Evolutionary conservation across 2,329 filamentous ascomycete species (phyloP).

Genomic region (Penicillium palitans): DNA sequence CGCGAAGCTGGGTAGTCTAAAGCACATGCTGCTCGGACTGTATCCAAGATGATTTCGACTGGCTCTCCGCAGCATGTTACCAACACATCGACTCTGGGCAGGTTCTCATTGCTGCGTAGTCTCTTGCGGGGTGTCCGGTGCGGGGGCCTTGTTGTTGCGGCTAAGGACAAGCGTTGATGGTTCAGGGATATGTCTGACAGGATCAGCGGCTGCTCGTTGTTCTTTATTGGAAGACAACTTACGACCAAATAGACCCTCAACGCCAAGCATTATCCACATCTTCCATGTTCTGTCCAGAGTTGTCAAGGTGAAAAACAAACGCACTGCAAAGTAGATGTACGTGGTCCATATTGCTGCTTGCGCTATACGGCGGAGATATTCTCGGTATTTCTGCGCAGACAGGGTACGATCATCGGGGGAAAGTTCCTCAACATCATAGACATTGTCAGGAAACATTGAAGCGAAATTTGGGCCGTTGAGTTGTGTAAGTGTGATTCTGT

Average conservation of each 20-base stretch:
- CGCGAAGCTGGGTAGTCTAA: slow-evolving; percentile 56
- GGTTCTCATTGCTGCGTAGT: slow-evolving; percentile 42
- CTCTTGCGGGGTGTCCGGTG: slow-evolving; percentile 20
- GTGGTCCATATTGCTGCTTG: slow-evolving; percentile 20
- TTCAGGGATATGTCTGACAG: slow-evolving; percentile 22
- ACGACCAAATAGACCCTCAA: slow-evolving; percentile 31
- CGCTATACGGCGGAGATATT: slow-evolving; percentile 17
- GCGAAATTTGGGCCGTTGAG: slow-evolving; percentile 4
- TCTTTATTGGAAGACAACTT: slow-evolving; percentile 4
- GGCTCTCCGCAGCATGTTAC: slow-evolving; percentile 61
- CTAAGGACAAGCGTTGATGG: slow-evolving; percentile 28
- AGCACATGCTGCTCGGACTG: slow-evolving; percentile 55
- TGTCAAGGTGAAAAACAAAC: slow-evolving; percentile 16
- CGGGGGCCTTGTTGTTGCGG: slow-evolving; percentile 15
- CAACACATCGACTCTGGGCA: slow-evolving; percentile 56
- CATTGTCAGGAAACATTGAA: slow-evolving; percentile 13
- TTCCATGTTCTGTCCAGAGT: slow-evolving; percentile 22
- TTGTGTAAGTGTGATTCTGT: neutral
- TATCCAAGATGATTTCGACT: slow-evolving; percentile 58
- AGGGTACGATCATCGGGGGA: slow-evolving; percentile 18
- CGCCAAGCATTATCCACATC: slow-evolving; percentile 29
- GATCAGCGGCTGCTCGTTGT: neutral
- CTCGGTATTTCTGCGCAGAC: slow-evolving; percentile 19
- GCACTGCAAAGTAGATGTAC: slow-evolving; percentile 24
- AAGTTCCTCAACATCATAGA: slow-evolving; percentile 25